phyloP scores from a whole-genome alignment of 768 basidiomycete species.

The Calocera cornea region DNA sequence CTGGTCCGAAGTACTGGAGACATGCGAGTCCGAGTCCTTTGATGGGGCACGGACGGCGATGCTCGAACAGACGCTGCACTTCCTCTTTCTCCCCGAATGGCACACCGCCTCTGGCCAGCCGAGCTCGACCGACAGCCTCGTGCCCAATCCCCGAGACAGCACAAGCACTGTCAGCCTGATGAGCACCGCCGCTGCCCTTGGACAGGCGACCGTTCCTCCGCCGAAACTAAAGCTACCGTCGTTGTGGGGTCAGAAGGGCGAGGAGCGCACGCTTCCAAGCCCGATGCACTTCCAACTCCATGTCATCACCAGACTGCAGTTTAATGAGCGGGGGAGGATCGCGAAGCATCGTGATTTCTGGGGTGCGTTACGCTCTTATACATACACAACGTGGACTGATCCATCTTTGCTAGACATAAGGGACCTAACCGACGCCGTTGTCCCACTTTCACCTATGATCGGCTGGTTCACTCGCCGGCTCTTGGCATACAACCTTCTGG shows the following conservation, averaged over 20 bases:
- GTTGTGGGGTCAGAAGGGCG: constrained; percentile 30
- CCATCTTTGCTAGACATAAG: background rate
- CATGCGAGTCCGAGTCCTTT: constrained; percentile 67
- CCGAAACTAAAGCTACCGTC: constrained; percentile 43
- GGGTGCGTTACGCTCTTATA: constrained; percentile 23
- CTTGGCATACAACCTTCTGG: background rate
- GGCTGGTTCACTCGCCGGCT: background rate
- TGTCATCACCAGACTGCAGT: constrained; percentile 55
- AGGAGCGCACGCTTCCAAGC: constrained; percentile 34
- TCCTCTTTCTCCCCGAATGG: constrained; percentile 60
- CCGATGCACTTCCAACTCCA: constrained; percentile 63
- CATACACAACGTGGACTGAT: background rate
- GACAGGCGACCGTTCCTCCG: constrained; percentile 14
- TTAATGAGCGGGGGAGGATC: constrained; percentile 72
- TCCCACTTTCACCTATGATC: background rate
- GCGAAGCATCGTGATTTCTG: constrained; percentile 69
- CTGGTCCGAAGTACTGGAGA: constrained; percentile 63
- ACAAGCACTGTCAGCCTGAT: constrained; percentile 15
- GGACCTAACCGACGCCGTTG: background rate
- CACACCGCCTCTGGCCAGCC: constrained; percentile 29
- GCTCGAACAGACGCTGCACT: constrained; percentile 66
- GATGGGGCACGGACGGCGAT: constrained; percentile 63
- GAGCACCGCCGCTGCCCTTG: constrained; percentile 16
- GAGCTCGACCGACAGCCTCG: constrained; percentile 21
- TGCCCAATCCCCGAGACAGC: constrained; percentile 11